These are phyloP conservation scores for Curvularia spicifera DNA, from an alignment of 2,329 filamentous ascomycete species.

Conservation along the genomic window DNA sequence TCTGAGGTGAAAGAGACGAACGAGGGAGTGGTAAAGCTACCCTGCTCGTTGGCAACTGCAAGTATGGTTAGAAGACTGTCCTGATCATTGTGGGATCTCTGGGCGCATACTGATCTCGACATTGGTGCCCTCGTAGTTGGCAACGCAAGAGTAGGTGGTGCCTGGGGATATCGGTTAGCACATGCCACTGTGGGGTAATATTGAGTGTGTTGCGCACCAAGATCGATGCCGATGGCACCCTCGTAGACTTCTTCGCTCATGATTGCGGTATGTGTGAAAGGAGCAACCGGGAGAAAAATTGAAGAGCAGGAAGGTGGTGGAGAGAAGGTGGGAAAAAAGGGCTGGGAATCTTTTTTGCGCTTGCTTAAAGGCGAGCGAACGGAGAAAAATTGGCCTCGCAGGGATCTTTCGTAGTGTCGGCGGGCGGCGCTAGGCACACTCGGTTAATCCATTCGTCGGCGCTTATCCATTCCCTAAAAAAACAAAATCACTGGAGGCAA, in stretches of 20 bases:
- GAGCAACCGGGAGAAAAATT: constrained; percentile 37
- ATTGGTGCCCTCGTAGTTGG: constrained; percentile 98
- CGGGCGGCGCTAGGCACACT: constrained; percentile 15
- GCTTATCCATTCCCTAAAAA: constrained; percentile 17
- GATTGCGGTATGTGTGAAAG: constrained; percentile 54
- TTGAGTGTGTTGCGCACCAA: constrained; percentile 67
- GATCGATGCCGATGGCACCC: constrained; percentile 99
- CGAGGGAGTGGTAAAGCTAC: constrained; percentile 97
- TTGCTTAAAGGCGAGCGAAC: constrained; percentile 24
- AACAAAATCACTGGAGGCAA: constrained; percentile 5
- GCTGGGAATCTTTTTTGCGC: constrained; percentile 19
- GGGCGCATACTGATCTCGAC: constrained; percentile 87
- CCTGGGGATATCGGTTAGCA: constrained; percentile 62
- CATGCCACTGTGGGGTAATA: constrained; percentile 38
- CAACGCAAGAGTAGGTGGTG: constrained; percentile 99
- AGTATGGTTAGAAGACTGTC: constrained; percentile 28
- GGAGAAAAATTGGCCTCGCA: constrained; percentile 22
- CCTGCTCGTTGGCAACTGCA: constrained; percentile 96
- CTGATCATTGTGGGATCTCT: constrained; percentile 9
- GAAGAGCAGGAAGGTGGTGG: constrained; percentile 39
- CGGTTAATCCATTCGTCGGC: constrained; percentile 16
- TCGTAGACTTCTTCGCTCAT: constrained; percentile 99
- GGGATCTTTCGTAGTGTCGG: constrained; percentile 20
- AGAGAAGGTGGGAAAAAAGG: constrained; percentile 40
- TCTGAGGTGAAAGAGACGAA: constrained; percentile 99